These are phyloP conservation scores for Saururus chinensis DNA, from an alignment of 164 flowering plant species.

Conservation along the genomic window DNA sequence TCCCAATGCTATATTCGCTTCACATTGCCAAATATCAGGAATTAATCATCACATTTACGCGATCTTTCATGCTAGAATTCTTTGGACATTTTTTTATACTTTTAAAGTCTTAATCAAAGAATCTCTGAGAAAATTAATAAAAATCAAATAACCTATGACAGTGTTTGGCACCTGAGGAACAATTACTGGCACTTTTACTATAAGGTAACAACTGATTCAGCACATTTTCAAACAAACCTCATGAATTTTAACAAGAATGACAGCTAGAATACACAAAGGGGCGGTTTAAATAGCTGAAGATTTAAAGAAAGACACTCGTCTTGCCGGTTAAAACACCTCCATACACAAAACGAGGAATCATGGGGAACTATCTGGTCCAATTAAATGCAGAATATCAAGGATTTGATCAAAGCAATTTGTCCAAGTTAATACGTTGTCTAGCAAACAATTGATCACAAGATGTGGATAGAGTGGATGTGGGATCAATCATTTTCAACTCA, in stretches of 20 bases:
- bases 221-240: conserved; percentile 67
- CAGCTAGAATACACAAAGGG: conserved; percentile 88
- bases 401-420: conserved; percentile 41
- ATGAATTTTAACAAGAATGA: conserved; percentile 58
- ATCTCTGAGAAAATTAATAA: conserved; percentile 55
- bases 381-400: too few relatives aligned
- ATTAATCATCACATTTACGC: conserved; percentile 63
- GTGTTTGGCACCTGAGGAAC: conserved; percentile 59
- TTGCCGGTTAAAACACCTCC: conserved; percentile 80
- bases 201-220: conserved; percentile 71
- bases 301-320: conserved; percentile 55
- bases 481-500: conserved; percentile 16
- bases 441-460: conserved; percentile 33
- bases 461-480: too few relatives aligned
- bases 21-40: conserved; percentile 65
- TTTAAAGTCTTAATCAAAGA: conserved; percentile 37
- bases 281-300: conserved; percentile 59
- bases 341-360: conserved; percentile 64
- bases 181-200: conserved; percentile 35
- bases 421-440: conserved; percentile 31
- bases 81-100: conserved; percentile 25
- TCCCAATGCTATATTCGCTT: conserved; percentile 82
- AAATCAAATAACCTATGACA: conserved; percentile 82
- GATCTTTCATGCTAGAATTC: conserved; percentile 22
- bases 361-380: conserved; percentile 46